phyloP scores from a whole-genome alignment of 2,329 filamentous ascomycete genomes.

The Chaetomium sp. region DNA sequence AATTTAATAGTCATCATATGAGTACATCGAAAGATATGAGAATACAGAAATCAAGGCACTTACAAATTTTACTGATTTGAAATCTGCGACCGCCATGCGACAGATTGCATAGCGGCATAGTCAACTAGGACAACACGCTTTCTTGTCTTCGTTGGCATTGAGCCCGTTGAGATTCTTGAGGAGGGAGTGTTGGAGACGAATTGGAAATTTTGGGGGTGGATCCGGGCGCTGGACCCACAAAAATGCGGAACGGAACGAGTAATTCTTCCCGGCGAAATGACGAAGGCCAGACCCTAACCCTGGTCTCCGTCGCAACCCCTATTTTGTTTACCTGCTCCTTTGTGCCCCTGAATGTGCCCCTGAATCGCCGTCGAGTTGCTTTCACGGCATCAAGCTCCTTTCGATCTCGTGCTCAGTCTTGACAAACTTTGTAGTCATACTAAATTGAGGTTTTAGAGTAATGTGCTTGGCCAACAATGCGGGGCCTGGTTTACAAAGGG shows the following conservation, averaged over 20 bases:
- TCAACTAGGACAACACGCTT: too few species aligned
- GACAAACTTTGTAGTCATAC: too few species aligned
- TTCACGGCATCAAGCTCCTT: neutral
- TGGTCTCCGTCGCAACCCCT: slow-evolving; percentile 8
- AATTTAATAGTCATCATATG: slow-evolving; percentile 18
- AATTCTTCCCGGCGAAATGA: neutral
- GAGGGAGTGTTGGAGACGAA: neutral
- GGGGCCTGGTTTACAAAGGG: too few species aligned
- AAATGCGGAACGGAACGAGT: neutral
- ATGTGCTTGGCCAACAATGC: too few species aligned
- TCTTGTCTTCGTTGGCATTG: too few species aligned
- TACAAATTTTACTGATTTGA: neutral
- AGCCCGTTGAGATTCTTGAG: too few species aligned
- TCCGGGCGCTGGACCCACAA: neutral
- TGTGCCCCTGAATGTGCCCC: slow-evolving; percentile 1
- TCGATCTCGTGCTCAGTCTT: too few species aligned
- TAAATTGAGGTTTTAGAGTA: too few species aligned
- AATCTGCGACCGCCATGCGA: too few species aligned
- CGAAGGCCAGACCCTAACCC: slow-evolving; percentile 3
- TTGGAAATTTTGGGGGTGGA: neutral
- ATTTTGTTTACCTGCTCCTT: neutral
- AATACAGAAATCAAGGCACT: slow-evolving; percentile 6
- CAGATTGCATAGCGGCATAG: too few species aligned
- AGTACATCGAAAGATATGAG: neutral
- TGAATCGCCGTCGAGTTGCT: neutral